Evolutionary conservation across 306 rosid genomes (phyloP).

Genomic region (Acacia crassicarpa): DNA sequence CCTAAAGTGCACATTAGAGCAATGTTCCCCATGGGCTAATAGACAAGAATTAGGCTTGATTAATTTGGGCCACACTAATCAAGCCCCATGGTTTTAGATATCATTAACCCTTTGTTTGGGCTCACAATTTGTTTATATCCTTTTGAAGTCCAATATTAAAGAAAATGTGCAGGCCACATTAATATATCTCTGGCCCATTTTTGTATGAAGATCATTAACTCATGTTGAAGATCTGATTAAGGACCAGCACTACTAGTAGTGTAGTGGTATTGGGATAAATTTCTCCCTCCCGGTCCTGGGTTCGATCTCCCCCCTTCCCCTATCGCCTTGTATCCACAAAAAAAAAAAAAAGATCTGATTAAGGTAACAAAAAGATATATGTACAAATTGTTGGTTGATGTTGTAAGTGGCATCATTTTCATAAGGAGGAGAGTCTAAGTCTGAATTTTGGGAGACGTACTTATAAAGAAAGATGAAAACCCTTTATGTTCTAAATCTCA

Average conservation of each 20-base stretch:
- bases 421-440: no score
- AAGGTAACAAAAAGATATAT: background rate
- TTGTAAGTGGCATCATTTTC: no score
- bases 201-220: background rate
- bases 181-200: background rate
- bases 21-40: no score
- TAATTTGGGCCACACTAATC: background rate
- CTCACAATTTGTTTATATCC: background rate
- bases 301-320: no score
- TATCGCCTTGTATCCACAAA: no score
- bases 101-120: background rate
- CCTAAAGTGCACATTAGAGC: no score
- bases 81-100: background rate
- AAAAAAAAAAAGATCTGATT: background rate
- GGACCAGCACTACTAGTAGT: no score
- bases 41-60: no score
- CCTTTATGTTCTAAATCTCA: rapidly evolving
- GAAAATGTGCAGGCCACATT: background rate
- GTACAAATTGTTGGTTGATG: no score
- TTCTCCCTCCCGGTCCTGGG: no score
- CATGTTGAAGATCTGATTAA: background rate
- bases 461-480: rapidly evolving
- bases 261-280: no score
- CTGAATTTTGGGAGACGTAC: rapidly evolving
- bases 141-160: background rate